Conservation (phyloP, 2,329 filamentous ascomycete genomes). For the Raffaelea albimanens region DNA sequence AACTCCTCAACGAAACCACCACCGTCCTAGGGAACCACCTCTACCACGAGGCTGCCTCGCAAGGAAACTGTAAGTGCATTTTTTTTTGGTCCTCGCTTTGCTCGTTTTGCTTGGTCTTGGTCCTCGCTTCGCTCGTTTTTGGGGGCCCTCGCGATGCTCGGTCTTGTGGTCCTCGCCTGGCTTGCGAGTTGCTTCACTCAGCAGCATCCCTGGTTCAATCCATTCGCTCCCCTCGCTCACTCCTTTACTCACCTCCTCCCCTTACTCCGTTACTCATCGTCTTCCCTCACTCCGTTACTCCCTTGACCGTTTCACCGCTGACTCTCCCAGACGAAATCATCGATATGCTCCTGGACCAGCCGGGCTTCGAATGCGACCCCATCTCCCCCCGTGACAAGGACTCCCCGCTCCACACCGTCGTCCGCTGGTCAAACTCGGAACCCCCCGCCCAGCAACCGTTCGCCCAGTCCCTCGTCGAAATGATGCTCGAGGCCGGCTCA, state of each 20-base stretch:
- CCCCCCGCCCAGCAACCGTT: slow-evolving; percentile 53
- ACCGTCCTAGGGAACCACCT: slow-evolving; percentile 82
- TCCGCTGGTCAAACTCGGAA: slow-evolving; percentile 66
- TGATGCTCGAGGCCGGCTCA: slow-evolving; percentile 73
- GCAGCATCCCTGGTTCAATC: too few relatives aligned
- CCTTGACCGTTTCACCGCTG: too few relatives aligned
- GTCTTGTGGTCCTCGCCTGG: neutral
- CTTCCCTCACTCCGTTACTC: neutral
- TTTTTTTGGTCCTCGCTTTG: neutral
- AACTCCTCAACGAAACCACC: slow-evolving; percentile 75
- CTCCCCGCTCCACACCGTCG: slow-evolving; percentile 69
- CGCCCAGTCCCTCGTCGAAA: slow-evolving; percentile 59
- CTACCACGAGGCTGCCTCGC: slow-evolving; percentile 78
- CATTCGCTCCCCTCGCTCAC: neutral
- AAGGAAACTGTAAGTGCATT: slow-evolving; percentile 65
- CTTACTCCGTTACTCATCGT: neutral
- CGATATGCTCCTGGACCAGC: slow-evolving; percentile 73
- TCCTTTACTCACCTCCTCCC: neutral
- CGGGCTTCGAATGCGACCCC: slow-evolving; percentile 77
- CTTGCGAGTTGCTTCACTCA: neutral
- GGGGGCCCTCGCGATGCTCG: neutral
- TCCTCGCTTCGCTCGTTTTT: neutral
- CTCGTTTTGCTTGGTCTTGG: neutral
- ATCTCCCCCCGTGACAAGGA: slow-evolving; percentile 61
- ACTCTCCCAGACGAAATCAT: slow-evolving; percentile 60